Conservation (phyloP, 345 rosid genomes). For the Sonneratia caseolaris region DNA sequence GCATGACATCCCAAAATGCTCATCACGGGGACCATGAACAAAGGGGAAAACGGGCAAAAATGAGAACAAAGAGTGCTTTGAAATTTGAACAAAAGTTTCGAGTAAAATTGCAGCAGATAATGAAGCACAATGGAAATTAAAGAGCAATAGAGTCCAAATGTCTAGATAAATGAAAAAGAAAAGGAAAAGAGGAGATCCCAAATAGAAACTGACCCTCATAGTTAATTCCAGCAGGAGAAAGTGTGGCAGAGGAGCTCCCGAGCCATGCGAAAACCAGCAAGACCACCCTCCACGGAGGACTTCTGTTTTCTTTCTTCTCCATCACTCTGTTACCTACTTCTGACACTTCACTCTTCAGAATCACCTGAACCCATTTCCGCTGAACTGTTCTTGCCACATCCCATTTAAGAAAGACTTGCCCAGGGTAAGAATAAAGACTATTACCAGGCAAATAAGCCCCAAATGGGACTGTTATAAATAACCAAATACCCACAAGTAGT, state of each 20-base stretch:
- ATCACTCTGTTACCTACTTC: constrained; percentile 15
- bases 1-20: background rate
- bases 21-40: background rate
- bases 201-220: constrained; percentile 68
- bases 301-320: constrained; percentile 22
- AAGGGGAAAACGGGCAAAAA: too few relatives aligned
- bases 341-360: constrained; percentile 18
- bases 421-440: constrained; percentile 5
- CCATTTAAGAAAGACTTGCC: constrained; percentile 7
- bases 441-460: constrained; percentile 11
- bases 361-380: constrained; percentile 11
- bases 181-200: background rate
- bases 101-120: background rate
- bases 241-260: constrained; percentile 68
- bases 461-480: constrained; percentile 9
- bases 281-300: constrained; percentile 36
- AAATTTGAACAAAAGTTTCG: background rate
- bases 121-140: background rate
- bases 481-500: constrained; percentile 23
- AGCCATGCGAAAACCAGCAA: constrained; percentile 54
- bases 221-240: constrained; percentile 92
- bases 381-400: background rate
- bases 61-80: too few relatives aligned
- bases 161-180: constrained; percentile 4
- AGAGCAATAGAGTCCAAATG: background rate